Percentiles rank a stretch among this genome's conserved stretches.
phyloP scores from a whole-genome alignment of 2,329 filamentous ascomycete genomes.

The Coniochaeta sp. region DNA sequence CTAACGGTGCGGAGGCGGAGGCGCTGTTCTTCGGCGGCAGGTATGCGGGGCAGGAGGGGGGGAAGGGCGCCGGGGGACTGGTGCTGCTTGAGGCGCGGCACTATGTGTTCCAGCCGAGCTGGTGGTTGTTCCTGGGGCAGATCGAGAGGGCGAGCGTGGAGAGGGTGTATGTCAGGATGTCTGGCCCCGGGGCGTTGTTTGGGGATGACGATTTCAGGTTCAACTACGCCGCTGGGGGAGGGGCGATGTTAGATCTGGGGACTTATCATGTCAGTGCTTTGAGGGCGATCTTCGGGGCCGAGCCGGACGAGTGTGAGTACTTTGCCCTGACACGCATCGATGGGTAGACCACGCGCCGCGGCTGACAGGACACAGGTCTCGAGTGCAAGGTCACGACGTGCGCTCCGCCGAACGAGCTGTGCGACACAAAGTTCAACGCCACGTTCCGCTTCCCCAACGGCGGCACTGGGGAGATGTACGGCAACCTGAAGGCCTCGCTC shows the following conservation, averaged over 20 bases:
- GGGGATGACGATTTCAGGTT: constrained; percentile 34
- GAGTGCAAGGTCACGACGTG: background rate
- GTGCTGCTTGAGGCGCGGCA: constrained; percentile 48
- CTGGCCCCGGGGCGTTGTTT: constrained; percentile 22
- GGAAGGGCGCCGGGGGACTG: no score
- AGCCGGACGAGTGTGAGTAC: constrained; percentile 27
- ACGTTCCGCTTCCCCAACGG: constrained; percentile 32
- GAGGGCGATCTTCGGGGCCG: constrained; percentile 28
- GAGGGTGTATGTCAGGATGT: constrained; percentile 21
- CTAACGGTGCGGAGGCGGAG: constrained; percentile 35
- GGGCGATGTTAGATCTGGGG: constrained; percentile 29
- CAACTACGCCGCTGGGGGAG: constrained; percentile 32
- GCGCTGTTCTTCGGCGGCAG: constrained; percentile 37
- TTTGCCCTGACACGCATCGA: no score
- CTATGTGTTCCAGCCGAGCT: constrained; percentile 41
- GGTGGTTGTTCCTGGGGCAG: constrained; percentile 30
- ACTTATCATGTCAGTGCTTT: constrained; percentile 31
- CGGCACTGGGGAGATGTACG: constrained; percentile 22
- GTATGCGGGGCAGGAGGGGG: constrained; percentile 11
- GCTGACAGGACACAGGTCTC: background rate
- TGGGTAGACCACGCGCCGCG: no score
- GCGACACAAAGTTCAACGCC: constrained; percentile 25
- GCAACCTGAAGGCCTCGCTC: constrained; percentile 15
- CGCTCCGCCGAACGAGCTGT: constrained; percentile 6
- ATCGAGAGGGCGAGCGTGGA: constrained; percentile 30